Base-by-base conservation (phyloP, 306 rosid species). In the Oemleria cerasiformis region DNA sequence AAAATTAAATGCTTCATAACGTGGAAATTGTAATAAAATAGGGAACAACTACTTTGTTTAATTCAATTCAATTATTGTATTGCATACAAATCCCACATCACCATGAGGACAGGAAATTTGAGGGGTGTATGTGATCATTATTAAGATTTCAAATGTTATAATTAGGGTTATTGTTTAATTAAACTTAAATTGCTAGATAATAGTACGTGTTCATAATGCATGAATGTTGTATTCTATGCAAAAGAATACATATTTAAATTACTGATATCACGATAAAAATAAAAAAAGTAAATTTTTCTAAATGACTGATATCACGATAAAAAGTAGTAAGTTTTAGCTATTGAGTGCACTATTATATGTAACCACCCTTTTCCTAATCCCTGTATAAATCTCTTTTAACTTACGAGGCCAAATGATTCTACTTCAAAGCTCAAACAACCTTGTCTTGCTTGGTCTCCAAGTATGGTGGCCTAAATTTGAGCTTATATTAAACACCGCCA, bases 11-110 rank as follows among this genome's bases (percentile, higher is more conserved):
- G 39, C 51, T 64, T 67, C 16, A 30, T 16, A 48, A 16, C 58
- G 9, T 30, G 2, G 4, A 47, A 47, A 25, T 48, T 67, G 53
- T 16, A 30, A 5, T 1, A 8, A 11, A 47, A 10, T 9, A 30
- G 71, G 71, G 58, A 48, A 2, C 9, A 19, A 40, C 50, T 63
- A 50, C 21, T 50, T 42, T 47, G 68, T 63, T 63, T 63, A 42
- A 44, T 44, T 9, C 49, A 44, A 45, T 3, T 15, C 50, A 45
- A 45, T 45, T 9, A 4, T 12, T 2, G 36, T 2, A 30, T 30
- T 30, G 36, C 36, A 30, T 30, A 30, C 36, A 30, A 30, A 30
- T 30, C 36, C 36, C 3, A 45, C 14, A 45, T 45, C 15, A 47
- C 16, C 51, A 47, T 47, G n/a, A 47, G 17, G n/a, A n/a, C n/a